Conservation (phyloP, 257 asterid genomes). For the Leptodermis oblonga region DNA sequence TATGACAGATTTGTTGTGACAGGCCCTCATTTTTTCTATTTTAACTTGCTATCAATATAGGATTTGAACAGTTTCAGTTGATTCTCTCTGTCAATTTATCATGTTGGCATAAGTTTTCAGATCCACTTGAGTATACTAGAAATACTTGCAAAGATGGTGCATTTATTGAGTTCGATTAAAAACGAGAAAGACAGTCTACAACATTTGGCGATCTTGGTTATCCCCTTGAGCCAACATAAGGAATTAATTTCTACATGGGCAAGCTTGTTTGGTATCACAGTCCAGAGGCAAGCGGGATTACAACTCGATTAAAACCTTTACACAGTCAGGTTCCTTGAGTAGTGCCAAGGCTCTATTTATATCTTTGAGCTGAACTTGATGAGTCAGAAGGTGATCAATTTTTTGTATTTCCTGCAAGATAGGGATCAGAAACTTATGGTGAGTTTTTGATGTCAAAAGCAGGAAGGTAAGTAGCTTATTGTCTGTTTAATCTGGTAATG, state of each 20-base stretch:
- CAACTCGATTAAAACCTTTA: slow-evolving; percentile 19
- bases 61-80: no score
- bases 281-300: not conserved
- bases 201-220: not conserved
- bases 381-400: slow-evolving; percentile 23
- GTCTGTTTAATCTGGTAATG: no score
- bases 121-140: not conserved
- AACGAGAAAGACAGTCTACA: not conserved
- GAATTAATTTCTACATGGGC: not conserved
- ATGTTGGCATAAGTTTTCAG: not conserved
- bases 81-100: no score
- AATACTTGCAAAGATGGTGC: not conserved
- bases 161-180: not conserved
- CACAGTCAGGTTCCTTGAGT: slow-evolving; percentile 21
- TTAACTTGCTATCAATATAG: not conserved
- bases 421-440: not conserved
- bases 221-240: not conserved
- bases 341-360: slow-evolving; percentile 24
- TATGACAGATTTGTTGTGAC: no score
- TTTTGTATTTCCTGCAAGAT: slow-evolving; percentile 25
- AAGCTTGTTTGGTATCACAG: not conserved
- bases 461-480: not conserved
- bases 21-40: no score
- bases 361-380: slow-evolving; percentile 21
- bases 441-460: not conserved